Evolutionary conservation across 257 asterid genomes (phyloP), one percentile per base, ranked within the genome.

Genomic region (Solanum lignicaule): DNA sequence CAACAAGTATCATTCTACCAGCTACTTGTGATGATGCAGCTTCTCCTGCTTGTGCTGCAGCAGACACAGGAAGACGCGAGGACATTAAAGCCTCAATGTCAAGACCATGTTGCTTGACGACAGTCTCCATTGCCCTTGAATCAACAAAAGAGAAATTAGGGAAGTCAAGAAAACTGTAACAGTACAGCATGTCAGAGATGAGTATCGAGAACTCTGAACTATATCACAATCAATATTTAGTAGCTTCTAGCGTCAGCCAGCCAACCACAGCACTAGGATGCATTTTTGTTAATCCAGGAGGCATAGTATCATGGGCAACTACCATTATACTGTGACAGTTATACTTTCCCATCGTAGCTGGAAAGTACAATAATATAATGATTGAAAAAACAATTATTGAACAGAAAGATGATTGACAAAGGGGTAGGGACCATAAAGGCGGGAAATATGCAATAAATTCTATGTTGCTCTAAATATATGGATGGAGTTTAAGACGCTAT

Each of bases 51-150:
- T 96, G 98, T 78, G 96, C 71, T 90, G 97, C 98, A 88, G 95
- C 88, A 85, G 95, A 91, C 90, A 90, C 55, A 23, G 99, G 96
- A 90, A 91, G 92, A 76, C 98, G 98, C 20, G 99, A 92, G 48
- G 99, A 92, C 97, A 96, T 91, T 86, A 97, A 92, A 83, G 96
- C 92, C 90, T 96, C 99, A 87, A 96, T 94, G 86, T 97, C 99
- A 87, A 97, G 98, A 91, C 94, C 95, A 91, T 97, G 93, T 88
- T 97, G 98, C 88, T 95, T 96, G 88, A 97, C 94, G 69, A 97
- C 99, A 88, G 99, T 97, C 92, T 97, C 99, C 99, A 97, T 97
- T 66, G 99, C 99, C 98, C 99, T 97, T 88, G 90, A 89, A 90
- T 87, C 58, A 85, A 78, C 78, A 85, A 76, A 85, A 81, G 52